Percentiles rank a stretch among this genome's conserved stretches.
Evolutionary conservation across 805 yeast species (phyloP).

Genomic region (Lipomyces kockii): DNA sequence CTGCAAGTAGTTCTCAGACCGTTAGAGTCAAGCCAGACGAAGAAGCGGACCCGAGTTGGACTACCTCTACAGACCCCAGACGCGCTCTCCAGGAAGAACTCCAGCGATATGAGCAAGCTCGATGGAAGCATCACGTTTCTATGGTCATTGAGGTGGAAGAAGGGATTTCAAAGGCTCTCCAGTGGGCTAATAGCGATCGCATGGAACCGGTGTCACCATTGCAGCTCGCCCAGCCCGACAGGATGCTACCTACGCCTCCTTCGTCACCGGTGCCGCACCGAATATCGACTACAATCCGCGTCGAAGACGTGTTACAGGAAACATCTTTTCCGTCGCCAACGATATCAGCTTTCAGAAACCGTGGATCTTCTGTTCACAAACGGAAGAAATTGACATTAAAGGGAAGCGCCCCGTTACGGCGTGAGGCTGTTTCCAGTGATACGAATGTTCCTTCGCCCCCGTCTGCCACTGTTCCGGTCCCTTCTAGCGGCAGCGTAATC

Average conservation of each 20-base stretch:
- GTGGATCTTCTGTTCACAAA: neutral
- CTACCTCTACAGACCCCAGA: neutral
- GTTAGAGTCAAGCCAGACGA: neutral
- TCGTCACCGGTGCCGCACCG: neutral
- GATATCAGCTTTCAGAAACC: neutral
- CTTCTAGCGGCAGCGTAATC: neutral
- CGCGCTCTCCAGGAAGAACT: neutral
- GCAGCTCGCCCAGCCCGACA: neutral
- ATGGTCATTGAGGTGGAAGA: slow-evolving; percentile 17
- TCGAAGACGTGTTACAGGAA: neutral
- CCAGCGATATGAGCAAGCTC: neutral
- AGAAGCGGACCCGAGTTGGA: neutral
- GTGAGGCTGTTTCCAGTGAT: neutral
- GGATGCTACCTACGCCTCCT: neutral
- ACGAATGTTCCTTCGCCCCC: neutral
- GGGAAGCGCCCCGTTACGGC: neutral
- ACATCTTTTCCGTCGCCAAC: neutral
- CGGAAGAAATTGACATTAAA: neutral
- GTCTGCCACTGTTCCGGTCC: neutral
- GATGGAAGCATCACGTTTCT: neutral
- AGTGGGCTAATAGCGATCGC: slow-evolving; percentile 16
- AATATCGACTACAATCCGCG: neutral
- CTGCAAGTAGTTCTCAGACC: neutral
- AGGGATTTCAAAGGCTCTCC: slow-evolving; percentile 10
- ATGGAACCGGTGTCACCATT: neutral